Conservation (phyloP, 208 protist species). For the Trypanosoma theileri region DNA sequence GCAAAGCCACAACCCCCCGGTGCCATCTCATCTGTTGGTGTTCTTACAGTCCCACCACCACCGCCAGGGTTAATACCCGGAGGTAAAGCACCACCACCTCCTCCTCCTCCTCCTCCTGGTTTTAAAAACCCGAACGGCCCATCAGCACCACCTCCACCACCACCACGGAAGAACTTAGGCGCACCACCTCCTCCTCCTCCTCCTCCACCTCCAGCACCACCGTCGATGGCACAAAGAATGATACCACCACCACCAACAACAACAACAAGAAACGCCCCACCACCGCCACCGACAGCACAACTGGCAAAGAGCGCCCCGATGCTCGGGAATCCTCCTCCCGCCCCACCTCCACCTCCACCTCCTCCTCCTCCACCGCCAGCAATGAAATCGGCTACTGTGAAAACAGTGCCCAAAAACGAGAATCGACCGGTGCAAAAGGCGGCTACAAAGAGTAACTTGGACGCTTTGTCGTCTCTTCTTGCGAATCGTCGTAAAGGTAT, state of each 20-base stretch:
- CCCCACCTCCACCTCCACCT: conserved; percentile 14
- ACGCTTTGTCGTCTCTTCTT: conserved; percentile 31
- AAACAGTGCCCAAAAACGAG: conserved; percentile 3
- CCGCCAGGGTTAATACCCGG: not conserved
- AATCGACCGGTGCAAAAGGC: conserved; percentile 5
- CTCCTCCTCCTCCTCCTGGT: conserved; percentile 28
- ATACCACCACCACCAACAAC: not conserved
- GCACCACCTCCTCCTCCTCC: conserved; percentile 11
- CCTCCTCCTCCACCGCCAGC: conserved; percentile 7
- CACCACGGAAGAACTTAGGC: conserved; percentile 13
- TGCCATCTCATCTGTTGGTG: too few relatives aligned
- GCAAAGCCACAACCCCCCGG: not conserved
- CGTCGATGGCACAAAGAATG: too few relatives aligned
- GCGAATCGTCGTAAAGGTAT: conserved; percentile 36
- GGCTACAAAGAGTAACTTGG: conserved; percentile 28
- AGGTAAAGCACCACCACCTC: conserved; percentile 9
- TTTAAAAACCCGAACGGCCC: conserved; percentile 29
- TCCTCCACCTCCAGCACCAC: not conserved
- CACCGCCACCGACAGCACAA: conserved; percentile 12
- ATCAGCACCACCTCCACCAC: conserved; percentile 37
- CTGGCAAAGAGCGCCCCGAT: not conserved
- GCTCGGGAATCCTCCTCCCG: conserved; percentile 22
- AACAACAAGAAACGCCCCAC: conserved; percentile 11
- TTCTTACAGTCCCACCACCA: not conserved
- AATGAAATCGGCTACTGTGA: not conserved